Evolutionary conservation across 495 filamentous ascomycete species (phyloP).

Genomic region (Penicillium ucsense): DNA sequence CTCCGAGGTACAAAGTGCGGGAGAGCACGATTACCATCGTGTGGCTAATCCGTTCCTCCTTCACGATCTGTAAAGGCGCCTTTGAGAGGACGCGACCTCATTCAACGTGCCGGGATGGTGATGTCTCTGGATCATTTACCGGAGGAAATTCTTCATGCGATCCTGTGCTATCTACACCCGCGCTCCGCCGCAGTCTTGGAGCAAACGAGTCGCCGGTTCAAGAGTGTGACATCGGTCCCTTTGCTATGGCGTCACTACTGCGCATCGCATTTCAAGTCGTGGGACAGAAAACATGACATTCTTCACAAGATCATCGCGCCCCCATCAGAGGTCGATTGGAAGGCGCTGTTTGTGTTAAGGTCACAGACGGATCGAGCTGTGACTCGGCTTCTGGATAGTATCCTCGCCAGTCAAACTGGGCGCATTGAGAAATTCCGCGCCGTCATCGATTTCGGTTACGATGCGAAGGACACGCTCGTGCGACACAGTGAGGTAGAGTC

Average conservation of each 20-base stretch:
- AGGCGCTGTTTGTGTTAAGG: slow-evolving; percentile 54
- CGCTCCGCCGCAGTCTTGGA: slow-evolving; percentile 37
- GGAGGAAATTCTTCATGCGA: slow-evolving; percentile 64
- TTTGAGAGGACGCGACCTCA: neutral
- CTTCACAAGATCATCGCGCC: slow-evolving; percentile 40
- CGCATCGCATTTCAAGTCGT: slow-evolving; percentile 52
- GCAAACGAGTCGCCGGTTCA: slow-evolving; percentile 52
- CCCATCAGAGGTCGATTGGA: slow-evolving; percentile 65
- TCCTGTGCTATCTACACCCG: slow-evolving; percentile 53
- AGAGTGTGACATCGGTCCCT: slow-evolving; percentile 54
- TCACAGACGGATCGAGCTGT: slow-evolving; percentile 43
- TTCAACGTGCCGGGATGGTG: slow-evolving; percentile 24
- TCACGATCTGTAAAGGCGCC: neutral
- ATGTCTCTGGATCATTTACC: slow-evolving; percentile 44
- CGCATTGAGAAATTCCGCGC: slow-evolving; percentile 59
- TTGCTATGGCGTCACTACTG: slow-evolving; percentile 78
- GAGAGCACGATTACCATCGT: neutral
- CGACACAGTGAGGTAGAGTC: slow-evolving; percentile 49
- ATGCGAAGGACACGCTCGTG: slow-evolving; percentile 79
- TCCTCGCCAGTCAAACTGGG: slow-evolving; percentile 56
- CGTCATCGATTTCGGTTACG: slow-evolving; percentile 66
- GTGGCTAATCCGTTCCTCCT: neutral
- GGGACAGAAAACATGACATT: slow-evolving; percentile 60
- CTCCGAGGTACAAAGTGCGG: neutral
- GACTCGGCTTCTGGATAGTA: slow-evolving; percentile 52